Conservation (phyloP, 2,329 filamentous ascomycete species). For the Fusarium mundagurra region DNA sequence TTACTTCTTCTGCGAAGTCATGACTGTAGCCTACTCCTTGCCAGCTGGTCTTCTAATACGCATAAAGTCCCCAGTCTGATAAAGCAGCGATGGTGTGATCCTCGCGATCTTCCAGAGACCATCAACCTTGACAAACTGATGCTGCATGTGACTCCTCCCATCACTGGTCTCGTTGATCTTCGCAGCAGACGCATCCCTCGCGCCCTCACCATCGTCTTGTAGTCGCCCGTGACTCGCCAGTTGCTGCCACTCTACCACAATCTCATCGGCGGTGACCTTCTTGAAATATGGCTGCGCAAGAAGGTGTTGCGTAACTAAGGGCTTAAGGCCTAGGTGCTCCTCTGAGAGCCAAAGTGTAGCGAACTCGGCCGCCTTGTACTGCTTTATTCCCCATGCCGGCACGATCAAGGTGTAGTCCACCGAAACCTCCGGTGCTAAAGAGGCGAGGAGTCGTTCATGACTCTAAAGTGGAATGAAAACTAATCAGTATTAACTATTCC, state of each 20-base stretch:
- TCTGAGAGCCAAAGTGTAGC: neutral
- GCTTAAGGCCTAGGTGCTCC: neutral
- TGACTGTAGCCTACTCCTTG: neutral
- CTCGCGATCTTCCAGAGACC: neutral
- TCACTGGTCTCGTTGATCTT: neutral
- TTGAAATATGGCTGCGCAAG: neutral
- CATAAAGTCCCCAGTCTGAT: neutral
- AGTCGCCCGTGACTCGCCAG: neutral
- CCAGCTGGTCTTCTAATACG: neutral
- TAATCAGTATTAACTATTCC: too few relatives aligned
- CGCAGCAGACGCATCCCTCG: neutral
- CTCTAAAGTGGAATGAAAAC: too few relatives aligned
- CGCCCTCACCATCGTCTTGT: accelerated
- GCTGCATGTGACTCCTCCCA: neutral
- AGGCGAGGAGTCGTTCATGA: neutral
- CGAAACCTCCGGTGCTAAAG: neutral
- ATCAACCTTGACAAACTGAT: neutral
- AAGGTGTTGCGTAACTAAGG: neutral
- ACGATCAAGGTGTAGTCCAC: neutral
- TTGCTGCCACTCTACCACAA: neutral
- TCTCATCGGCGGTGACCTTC: neutral
- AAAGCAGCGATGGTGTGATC: neutral
- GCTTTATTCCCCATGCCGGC: neutral
- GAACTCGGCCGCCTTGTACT: neutral
- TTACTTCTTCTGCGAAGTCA: accelerated